Percentiles rank a stretch among this genome's conserved stretches.
phyloP scores from a whole-genome alignment of 345 rosid species.

The Pelargonium nanum region DNA sequence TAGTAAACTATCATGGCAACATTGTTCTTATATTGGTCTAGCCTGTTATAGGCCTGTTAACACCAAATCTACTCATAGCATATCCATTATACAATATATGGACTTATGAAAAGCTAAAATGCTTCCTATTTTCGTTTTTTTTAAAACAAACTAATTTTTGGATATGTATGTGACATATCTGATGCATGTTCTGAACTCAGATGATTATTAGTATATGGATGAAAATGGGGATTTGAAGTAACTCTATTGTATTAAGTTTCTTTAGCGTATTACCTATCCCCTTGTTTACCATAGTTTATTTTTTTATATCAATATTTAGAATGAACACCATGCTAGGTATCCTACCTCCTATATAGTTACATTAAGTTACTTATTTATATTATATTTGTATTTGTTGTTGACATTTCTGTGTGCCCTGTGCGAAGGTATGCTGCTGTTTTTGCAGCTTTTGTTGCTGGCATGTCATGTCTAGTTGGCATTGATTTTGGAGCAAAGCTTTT shows the following conservation, averaged over 20 bases:
- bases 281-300: too few relatives aligned
- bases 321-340: neutral
- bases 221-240: neutral
- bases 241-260: neutral
- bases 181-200: neutral
- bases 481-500: conserved; percentile 84
- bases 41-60: too few relatives aligned
- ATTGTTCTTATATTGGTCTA: too few relatives aligned
- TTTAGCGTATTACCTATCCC: too few relatives aligned
- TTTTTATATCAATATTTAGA: too few relatives aligned
- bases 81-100: too few relatives aligned
- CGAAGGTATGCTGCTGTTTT: conserved; percentile 74
- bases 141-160: neutral
- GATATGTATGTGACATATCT: neutral
- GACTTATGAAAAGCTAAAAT: neutral
- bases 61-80: too few relatives aligned
- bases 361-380: neutral
- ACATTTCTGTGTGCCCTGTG: conserved; percentile 12
- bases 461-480: conserved; percentile 72
- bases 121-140: too few relatives aligned
- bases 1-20: too few relatives aligned
- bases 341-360: neutral
- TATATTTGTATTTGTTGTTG: neutral
- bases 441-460: conserved; percentile 88
- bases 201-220: neutral